Evolutionary conservation across 2,329 filamentous ascomycete species (phyloP), one percentile per base, ranked within the genome.

Genomic region (Periconia sp.): DNA sequence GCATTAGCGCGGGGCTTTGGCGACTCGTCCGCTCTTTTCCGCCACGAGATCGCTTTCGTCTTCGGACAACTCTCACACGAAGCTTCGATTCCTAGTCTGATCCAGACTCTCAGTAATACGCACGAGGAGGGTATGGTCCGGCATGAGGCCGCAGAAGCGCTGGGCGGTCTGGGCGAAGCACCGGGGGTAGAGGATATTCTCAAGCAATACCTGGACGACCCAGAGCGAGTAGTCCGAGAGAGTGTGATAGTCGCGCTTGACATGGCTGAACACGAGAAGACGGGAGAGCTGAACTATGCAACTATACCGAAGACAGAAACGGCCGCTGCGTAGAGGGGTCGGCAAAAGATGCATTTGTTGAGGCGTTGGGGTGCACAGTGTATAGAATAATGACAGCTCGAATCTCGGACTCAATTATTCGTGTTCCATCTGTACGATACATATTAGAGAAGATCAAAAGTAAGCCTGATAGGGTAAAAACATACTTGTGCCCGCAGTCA

Each of bases 41-140:
- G 94, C 56, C 94, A 99, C 74, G 94, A 99, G 69, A 91, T 99
- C 54, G 94, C 94, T 11, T 99, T 99, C 68, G 94, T 99, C 11
- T 99, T 99, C 59, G 94, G 94, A 41, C 94, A 99, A 71, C 79
- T 99, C 38, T 91, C 88, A 41, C 94, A 99, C 66, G 94, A 94
- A 1, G 92, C 92, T n/a, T 96, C 91, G 1, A 96, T 99, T 56
- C 92, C 94, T 4, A 89, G 89, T 46, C 81, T 99, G 45, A 87
- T 87, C 12, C 83, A 82, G 37, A 85, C 88, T 1, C 78, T 99
- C 46, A 87, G 87, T 60, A 80, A 99, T 68, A 75, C 82, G 35
- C 78, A 88, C 41, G 94, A 99, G 74, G 87, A 84, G 17, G 91
- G 92, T 63, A 99, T 99, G 94, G 94, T 99, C 43, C 86, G 94